Evolutionary conservation across 805 yeast genomes (phyloP), one percentile per base, ranked within the genome.

Genomic region (Tetrapisispora namnaoensis): DNA sequence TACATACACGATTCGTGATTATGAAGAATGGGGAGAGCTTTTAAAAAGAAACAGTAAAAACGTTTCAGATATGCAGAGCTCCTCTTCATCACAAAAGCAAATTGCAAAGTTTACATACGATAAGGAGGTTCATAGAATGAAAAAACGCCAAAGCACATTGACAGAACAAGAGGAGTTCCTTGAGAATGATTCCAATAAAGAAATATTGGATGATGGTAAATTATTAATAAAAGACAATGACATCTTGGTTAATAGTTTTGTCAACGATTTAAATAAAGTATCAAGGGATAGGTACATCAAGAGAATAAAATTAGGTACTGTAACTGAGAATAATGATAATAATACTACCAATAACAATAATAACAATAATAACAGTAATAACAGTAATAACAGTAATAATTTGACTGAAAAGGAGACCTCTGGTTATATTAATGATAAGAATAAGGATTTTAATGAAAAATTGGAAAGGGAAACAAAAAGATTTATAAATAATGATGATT

Each of bases 381-480:
- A 42, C 6, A 10, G 14, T 11, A 36, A 45, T 13, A 28, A 27
- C 10, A 42, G 27, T n/a, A 38, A 44, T 40, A 44, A 30, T 14
- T 14, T 35, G 1, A 20, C 32, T n/a, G 49, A 45, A 13, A 44
- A 42, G 4, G 22, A 13, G n/a, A 3, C 45, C 27, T 55, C 53
- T 17, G 63, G 60, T 2, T 60, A 49, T 37, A 56, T 64, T 20
- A 65, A 64, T 47, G 59, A 59, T n/a, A 61, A 57, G 42, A 65
- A 65, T 51, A 60, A 56, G 49, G 59, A 58, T 43, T 65, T 62
- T 45, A 65, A 63, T 52, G 58, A 52, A 20, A 63, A 61, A 45
- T 50, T 64, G 37, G 55, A 55, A 11, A 54, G 58, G 28, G 56
- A 60, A 45, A 43, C 51, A 41, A 54, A 41, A 43, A 48, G 48